Conservation (phyloP, 495 filamentous ascomycete species). For the Viridothelium virens region DNA sequence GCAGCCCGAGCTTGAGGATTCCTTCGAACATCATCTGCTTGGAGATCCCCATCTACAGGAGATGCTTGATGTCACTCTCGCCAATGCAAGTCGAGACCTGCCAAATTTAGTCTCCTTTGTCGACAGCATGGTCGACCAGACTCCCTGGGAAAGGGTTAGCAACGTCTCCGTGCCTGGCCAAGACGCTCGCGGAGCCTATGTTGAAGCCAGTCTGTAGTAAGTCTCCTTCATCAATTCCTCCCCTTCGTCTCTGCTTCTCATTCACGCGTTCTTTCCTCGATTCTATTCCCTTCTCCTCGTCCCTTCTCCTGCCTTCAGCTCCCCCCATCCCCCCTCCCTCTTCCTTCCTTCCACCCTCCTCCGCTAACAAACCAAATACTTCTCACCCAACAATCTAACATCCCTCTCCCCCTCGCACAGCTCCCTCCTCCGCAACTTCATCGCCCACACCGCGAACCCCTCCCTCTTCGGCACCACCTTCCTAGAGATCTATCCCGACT, state of each 20-base stretch:
- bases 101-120: slow-evolving; percentile 51
- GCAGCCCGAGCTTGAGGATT: slow-evolving; percentile 34
- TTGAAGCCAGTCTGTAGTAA: slow-evolving; percentile 45
- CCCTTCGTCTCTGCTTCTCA: no score
- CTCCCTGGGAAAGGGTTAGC: slow-evolving; percentile 51
- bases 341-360: no score
- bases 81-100: slow-evolving; percentile 38
- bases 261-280: no score
- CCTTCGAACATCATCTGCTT: slow-evolving; percentile 36
- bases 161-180: slow-evolving; percentile 28
- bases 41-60: slow-evolving; percentile 40
- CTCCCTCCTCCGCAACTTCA: slow-evolving; percentile 47
- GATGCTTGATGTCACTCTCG: slow-evolving; percentile 33
- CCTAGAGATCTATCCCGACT: slow-evolving; percentile 46
- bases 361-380: neutral
- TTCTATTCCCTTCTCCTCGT: no score
- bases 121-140: slow-evolving; percentile 53
- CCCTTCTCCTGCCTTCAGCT: no score
- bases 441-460: slow-evolving; percentile 44
- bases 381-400: neutral
- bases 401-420: slow-evolving; percentile 12
- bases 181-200: slow-evolving; percentile 30
- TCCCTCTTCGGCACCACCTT: slow-evolving; percentile 50
- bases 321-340: neutral
- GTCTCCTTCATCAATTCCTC: neutral